These are phyloP conservation scores for Lineolata rhizophorae DNA, from an alignment of 495 filamentous ascomycete species.

Conservation along the genomic window DNA sequence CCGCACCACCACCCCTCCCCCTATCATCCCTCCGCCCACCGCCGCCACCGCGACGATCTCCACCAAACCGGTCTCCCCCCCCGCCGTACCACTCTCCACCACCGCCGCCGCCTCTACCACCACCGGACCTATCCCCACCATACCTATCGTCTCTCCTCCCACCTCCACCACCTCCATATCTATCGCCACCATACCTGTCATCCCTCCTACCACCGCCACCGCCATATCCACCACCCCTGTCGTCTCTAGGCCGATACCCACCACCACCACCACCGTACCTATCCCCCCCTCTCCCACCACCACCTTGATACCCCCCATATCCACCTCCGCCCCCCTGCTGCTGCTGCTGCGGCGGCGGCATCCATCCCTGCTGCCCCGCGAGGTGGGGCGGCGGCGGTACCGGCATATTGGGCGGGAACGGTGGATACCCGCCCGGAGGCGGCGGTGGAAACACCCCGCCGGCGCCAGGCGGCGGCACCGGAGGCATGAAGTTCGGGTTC, in stretches of 20 bases:
- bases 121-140: neutral
- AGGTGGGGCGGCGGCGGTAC: neutral
- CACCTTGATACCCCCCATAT: neutral
- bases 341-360: conserved; percentile 1
- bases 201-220: neutral
- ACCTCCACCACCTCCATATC: neutral
- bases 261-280: conserved; percentile 3
- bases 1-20: neutral
- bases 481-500: neutral
- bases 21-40: neutral
- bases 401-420: neutral
- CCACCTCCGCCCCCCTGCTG: neutral
- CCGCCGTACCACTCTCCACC: no score
- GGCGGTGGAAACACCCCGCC: neutral
- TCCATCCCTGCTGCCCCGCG: neutral
- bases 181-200: neutral
- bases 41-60: neutral
- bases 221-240: conserved; percentile 1
- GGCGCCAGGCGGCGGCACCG: neutral
- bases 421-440: no score
- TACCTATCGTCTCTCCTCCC: neutral
- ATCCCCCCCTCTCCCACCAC: neutral
- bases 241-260: conserved; percentile 1
- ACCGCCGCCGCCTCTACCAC: neutral
- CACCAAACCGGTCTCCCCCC: no score